Evolutionary conservation across 139 green algal species (phyloP), one percentile per base, ranked within the genome.

Genomic region (Tetraselmis chui): DNA sequence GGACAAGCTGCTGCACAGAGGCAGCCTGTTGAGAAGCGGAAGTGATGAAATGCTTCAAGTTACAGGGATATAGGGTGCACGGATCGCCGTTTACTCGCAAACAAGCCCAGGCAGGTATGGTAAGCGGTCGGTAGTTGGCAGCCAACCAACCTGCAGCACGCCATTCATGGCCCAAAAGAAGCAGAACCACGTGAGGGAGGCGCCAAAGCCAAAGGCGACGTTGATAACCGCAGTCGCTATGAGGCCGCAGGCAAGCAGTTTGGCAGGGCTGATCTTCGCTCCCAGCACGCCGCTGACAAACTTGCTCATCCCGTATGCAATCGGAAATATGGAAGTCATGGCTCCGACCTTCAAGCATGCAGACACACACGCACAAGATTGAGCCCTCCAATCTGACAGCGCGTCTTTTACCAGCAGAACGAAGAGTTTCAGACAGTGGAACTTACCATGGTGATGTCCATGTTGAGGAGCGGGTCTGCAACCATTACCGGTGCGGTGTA

Each of bases 401-500:
- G n/a, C n/a, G n/a, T n/a, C n/a, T n/a, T n/a, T n/a, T n/a, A n/a
- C n/a, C n/a, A n/a, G n/a, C n/a, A n/a, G n/a, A n/a, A n/a, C n/a
- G n/a, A n/a, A n/a, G n/a, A n/a, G n/a, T n/a, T n/a, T n/a, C n/a
- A n/a, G 59, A 23, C 59, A 23, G 59, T 23, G 23, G 59, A 23
- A 23, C 74, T 11, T 25, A 77, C 74, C 74, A 77, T 86, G 0
- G 91, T 96, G 88, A 98, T 96, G 84, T 94, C 92, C 79, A 99
- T 88, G 77, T 87, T 86, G 18, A 98, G 87, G 1, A 81, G 79
- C 23, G 87, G 58, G 86, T 97, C 92, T 22, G 95, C 91, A 58
- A 98, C 91, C 95, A 99, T 98, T 27, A 93, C 92, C 26, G 95
- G 95, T 0, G 94, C 93, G 0, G 93, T 94, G 88, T 97, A 99